Evolutionary conservation across 176 grass and related monocot genomes (phyloP).

Genomic region (Areca catechu): DNA sequence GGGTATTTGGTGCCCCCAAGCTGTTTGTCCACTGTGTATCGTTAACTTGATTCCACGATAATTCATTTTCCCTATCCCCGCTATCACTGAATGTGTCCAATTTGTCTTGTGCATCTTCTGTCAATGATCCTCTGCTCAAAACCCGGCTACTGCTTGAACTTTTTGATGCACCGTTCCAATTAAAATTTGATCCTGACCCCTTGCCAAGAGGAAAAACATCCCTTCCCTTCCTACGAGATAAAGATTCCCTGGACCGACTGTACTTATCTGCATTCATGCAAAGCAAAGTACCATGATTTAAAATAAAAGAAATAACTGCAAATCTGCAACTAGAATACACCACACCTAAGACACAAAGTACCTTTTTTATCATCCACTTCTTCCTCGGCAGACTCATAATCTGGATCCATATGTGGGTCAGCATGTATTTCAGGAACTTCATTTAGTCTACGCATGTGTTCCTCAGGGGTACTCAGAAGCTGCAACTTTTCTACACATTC

Average conservation of each 20-base stretch:
- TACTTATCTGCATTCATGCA: constrained; percentile 29
- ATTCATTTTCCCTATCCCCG: background rate
- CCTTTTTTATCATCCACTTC: constrained; percentile 35
- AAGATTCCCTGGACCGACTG: constrained; percentile 13
- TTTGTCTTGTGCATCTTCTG: constrained; percentile 15
- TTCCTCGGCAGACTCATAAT: constrained; percentile 60
- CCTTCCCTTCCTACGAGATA: constrained; percentile 27
- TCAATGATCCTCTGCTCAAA: constrained; percentile 10
- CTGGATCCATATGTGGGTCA: constrained; percentile 70
- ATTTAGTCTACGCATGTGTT: constrained; percentile 56
- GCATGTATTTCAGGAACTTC: constrained; percentile 76
- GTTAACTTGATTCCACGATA: constrained; percentile 19
- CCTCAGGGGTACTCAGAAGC: constrained; percentile 69
- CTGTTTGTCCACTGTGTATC: constrained; percentile 25
- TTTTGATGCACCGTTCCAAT: constrained; percentile 29
- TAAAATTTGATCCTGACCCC: constrained; percentile 20
- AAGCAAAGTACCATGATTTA: too few species aligned
- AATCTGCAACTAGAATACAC: too few species aligned
- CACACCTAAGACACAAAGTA: constrained; percentile 3
- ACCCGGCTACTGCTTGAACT: constrained; percentile 10
- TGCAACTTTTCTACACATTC: constrained; percentile 86
- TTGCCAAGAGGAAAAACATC: constrained; percentile 27
- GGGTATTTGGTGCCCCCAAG: constrained; percentile 12
- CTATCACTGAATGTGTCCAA: background rate
- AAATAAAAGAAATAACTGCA: too few species aligned